Evolutionary conservation across 495 filamentous ascomycete genomes (phyloP), one percentile per base, ranked within the genome.

Genomic region (Ascodesmis nigricans): DNA sequence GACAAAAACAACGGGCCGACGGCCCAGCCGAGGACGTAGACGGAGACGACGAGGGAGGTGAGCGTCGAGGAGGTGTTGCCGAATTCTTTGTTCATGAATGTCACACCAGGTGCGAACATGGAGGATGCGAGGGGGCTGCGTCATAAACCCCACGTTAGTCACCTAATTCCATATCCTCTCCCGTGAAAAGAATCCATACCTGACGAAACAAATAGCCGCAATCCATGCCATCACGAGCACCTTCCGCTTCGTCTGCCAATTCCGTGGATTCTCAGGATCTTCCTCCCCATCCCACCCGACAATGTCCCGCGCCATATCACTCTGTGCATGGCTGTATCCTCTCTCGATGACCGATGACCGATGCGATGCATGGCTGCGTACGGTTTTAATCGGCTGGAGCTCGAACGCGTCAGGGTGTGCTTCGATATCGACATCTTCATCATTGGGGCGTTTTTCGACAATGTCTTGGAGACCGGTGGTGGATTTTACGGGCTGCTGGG

Each of bases 201-300:
- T 70, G 43, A 73, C 56, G 36, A 76, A 60, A 5, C 68, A 72
- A 38, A 68, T 67, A 24, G 56, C 51, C 10, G 55, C 41, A 36
- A 74, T 55, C n/a, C 71, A 55, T 40, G 69, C 62, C 0, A 82
- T 73, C 30, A 77, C 62, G 0, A 69, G 38, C 71, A 75, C 82
- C 55, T 90, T 90, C 32, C 62, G 59, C 24, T 53, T 41, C 0
- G 44, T 38, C 0, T 65, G 48, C 43, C 73, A 78, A 52, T 84
- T 82, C 15, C 42, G 60, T 3, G 77, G 77, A 55, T 79, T 76
- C 27, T 66, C 55, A 0, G 73, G 73, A 42, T 83, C 77, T 31
- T 75, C 62, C 35, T 64, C 62, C 5, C 59, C 58, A 26, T 71
- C 65, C 68, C 69, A 73, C 1, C 64, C 66, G 16, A 72, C 47